Evolutionary conservation across 805 yeast species (phyloP).

Genomic region (Naumovozyma baii): DNA sequence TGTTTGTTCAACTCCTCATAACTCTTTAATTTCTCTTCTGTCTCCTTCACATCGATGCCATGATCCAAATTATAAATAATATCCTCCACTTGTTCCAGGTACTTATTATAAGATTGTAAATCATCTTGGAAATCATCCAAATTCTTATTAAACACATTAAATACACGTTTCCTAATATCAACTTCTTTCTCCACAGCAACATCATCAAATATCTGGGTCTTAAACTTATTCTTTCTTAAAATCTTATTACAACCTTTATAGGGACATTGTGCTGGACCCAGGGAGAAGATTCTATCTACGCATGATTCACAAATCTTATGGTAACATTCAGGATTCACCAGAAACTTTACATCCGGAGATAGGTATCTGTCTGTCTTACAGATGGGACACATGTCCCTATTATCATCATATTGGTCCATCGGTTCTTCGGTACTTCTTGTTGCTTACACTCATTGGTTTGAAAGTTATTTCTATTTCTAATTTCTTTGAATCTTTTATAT

Average conservation of each 20-base stretch:
- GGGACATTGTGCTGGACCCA: conserved; percentile 97
- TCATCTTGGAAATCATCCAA: conserved; percentile 55
- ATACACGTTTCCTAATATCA: conserved; percentile 74
- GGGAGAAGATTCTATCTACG: conserved; percentile 85
- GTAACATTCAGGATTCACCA: conserved; percentile 94
- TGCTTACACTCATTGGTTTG: no score
- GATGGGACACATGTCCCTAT: conserved; percentile 87
- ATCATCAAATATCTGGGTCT: conserved; percentile 88
- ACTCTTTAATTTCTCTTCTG: conserved; percentile 54
- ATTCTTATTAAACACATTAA: conserved; percentile 69
- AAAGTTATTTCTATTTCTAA: no score
- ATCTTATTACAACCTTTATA: conserved; percentile 84
- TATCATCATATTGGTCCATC: conserved; percentile 31
- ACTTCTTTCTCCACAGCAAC: conserved; percentile 83
- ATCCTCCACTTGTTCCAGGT: conserved; percentile 76
- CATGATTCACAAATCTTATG: conserved; percentile 96
- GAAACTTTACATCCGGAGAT: conserved; percentile 84
- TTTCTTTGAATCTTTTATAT: no score
- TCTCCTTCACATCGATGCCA: conserved; percentile 56
- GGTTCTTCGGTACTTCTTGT: no score
- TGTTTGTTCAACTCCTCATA: conserved; percentile 68
- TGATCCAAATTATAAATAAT: conserved; percentile 68
- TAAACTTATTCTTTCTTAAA: conserved; percentile 79
- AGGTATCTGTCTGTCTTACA: conserved; percentile 92
- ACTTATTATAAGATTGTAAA: conserved; percentile 56